Base-by-base conservation (phyloP, 1,139 yeast species). In the Blastobotrys indianensis region DNA sequence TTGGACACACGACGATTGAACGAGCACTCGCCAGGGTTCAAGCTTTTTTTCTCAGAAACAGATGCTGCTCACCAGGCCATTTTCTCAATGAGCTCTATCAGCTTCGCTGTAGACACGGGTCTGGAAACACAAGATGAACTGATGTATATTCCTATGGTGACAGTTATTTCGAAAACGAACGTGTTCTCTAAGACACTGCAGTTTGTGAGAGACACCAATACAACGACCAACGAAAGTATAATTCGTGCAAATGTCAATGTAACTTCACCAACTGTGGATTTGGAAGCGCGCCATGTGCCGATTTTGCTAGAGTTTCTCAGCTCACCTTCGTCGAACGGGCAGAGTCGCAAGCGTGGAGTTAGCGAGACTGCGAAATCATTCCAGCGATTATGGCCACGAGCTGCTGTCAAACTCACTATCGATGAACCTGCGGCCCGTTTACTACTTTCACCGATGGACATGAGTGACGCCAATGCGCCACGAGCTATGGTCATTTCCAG, bases 41-140 rank as follows among this genome's bases (percentile, higher is more conserved):
- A 65, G 49, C 57, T 70, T 47, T 55, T 62, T 34, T 69, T 67
- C 49, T 54, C 58, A 2, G 59, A 58, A 7, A 55, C 52, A 13
- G 70, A 66, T 37, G 52, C 57, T 20, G 72, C 73, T 5, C 74
- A 69, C 50, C 74, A 69, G 52, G 67, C 69, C 3, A 61, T 68
- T 10, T 53, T 66, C 45, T 56, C 70, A 8, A 54, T 66, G 9
- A 62, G 67, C n/a, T 64, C 72, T 6, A 46, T 66, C 32, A 60
- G 64, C 15, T 52, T 67, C 37, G 71, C 68, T 7, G 42, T 56
- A n/a, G 52, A 46, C n/a, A 40, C 29, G 15, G 41, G 41, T 3
- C 10, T 37, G 2, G 30, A 32, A n/a, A 45, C 53, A n/a, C 66
- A 64, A 39, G 69, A 67, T 39, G 72, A 69, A 47, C 50, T 69